Evolutionary conservation across 2,329 filamentous ascomycete genomes (phyloP).

Genomic region (Aspergillus sp.): DNA sequence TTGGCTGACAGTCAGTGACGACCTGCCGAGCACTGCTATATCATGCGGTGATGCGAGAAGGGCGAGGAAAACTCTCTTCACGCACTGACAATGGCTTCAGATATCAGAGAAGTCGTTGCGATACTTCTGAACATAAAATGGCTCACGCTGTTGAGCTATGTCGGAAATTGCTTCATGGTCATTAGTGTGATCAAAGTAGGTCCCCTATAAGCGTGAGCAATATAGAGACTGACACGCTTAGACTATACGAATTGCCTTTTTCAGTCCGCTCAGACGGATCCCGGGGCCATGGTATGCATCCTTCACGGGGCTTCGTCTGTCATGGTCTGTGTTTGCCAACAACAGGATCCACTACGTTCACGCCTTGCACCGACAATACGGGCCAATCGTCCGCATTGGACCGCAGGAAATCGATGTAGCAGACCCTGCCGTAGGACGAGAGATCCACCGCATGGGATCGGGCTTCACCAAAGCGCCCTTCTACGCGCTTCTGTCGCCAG

Average conservation of each 20-base stretch:
- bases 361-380: conserved; percentile 24
- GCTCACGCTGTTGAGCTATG: not conserved
- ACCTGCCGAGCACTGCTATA: not conserved
- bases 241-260: not conserved
- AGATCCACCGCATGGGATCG: conserved; percentile 4
- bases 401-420: conserved; percentile 21
- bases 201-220: not conserved
- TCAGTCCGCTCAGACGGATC: not conserved
- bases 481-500: not conserved
- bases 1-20: not conserved
- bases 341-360: conserved; percentile 20
- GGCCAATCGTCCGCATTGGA: conserved; percentile 24
- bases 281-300: not conserved
- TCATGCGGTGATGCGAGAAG: not conserved
- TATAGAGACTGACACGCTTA: not conserved
- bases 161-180: not conserved
- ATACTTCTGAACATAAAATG: not conserved
- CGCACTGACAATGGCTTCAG: not conserved
- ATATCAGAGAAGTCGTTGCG: not conserved
- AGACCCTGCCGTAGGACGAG: not conserved
- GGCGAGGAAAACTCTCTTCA: not conserved
- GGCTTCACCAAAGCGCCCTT: not conserved
- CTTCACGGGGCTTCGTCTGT: not conserved
- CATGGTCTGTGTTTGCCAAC: not conserved
- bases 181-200: not conserved